Percentiles rank a stretch among this genome's conserved stretches.
phyloP scores from a whole-genome alignment of 192 early-diverging fungal genomes.

The Coemansia sp. region DNA sequence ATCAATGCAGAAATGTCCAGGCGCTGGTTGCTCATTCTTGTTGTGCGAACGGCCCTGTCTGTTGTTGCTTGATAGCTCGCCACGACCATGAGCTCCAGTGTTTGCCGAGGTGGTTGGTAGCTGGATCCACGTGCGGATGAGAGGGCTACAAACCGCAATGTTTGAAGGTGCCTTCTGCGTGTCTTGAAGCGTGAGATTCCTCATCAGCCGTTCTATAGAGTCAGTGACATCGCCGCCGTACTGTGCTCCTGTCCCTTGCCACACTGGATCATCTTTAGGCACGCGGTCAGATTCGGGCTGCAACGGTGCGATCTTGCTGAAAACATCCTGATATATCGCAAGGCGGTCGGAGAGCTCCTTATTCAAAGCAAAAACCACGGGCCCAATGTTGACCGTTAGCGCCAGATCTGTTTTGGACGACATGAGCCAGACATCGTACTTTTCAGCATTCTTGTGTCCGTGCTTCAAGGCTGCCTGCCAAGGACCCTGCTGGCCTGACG shows the following conservation, averaged over 20 bases:
- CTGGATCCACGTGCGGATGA: conserved; percentile 48
- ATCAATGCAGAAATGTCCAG: conserved; percentile 52
- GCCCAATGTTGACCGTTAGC: conserved; percentile 41
- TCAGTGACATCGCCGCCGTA: conserved; percentile 17
- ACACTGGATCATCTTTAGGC: not conserved
- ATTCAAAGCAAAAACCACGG: conserved; percentile 31
- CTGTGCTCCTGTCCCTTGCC: not conserved
- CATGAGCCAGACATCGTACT: conserved; percentile 47
- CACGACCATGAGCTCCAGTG: not conserved
- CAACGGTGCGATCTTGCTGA: conserved; percentile 12
- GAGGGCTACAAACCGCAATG: conserved; percentile 47
- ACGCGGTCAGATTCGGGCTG: not conserved
- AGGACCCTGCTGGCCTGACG: not conserved
- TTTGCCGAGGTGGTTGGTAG: conserved; percentile 29
- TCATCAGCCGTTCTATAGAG: conserved; percentile 50
- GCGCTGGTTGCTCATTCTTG: conserved; percentile 19
- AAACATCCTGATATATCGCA: conserved; percentile 27
- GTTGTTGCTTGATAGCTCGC: not conserved
- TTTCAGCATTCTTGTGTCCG: conserved; percentile 7
- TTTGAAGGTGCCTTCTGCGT: conserved; percentile 37
- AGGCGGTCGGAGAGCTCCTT: conserved; percentile 47
- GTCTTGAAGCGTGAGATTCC: conserved; percentile 29
- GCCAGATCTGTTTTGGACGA: conserved; percentile 22
- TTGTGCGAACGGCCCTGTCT: conserved; percentile 15
- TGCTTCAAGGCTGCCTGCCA: not conserved